Evolutionary conservation across 345 rosid species (phyloP).

Genomic region (Eucalyptus pauciflora): DNA sequence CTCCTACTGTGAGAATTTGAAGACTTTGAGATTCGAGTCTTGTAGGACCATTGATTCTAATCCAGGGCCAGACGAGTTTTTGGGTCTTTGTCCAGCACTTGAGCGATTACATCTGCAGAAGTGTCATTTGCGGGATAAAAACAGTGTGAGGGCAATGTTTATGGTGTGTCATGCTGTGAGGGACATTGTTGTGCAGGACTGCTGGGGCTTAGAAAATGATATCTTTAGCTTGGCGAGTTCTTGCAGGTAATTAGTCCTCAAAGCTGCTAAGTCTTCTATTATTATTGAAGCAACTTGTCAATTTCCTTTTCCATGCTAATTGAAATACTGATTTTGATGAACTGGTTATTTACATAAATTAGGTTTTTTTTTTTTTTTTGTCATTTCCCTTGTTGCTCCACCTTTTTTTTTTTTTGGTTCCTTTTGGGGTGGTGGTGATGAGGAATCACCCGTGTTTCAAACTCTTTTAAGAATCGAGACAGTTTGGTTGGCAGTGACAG

Average conservation of each 20-base stretch:
- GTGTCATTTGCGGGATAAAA: constrained; percentile 70
- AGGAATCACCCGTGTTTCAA: not conserved
- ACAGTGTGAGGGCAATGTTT: constrained; percentile 52
- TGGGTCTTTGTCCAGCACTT: constrained; percentile 68
- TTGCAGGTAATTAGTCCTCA: constrained; percentile 47
- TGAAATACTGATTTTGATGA: not conserved
- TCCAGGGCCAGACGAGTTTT: constrained; percentile 61
- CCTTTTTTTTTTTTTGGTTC: not conserved
- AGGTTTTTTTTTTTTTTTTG: not conserved
- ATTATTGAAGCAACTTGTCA: not conserved
- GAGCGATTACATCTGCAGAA: constrained; percentile 70
- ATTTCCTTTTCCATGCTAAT: not conserved
- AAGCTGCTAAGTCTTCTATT: not conserved
- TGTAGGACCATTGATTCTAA: constrained; percentile 62
- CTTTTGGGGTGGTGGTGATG: not conserved
- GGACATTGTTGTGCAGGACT: constrained; percentile 67
- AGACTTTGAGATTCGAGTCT: constrained; percentile 61
- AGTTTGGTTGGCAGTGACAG: not conserved
- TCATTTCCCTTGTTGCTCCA: not conserved
- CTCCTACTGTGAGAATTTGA: constrained; percentile 74
- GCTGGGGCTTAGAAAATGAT: constrained; percentile 91
- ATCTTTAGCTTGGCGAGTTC: constrained; percentile 38
- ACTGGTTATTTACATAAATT: not conserved
- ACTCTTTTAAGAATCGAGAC: not conserved
- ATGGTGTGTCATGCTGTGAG: constrained; percentile 54